Conservation (phyloP, 768 basidiomycete genomes). For the Lyophyllum decastes region DNA sequence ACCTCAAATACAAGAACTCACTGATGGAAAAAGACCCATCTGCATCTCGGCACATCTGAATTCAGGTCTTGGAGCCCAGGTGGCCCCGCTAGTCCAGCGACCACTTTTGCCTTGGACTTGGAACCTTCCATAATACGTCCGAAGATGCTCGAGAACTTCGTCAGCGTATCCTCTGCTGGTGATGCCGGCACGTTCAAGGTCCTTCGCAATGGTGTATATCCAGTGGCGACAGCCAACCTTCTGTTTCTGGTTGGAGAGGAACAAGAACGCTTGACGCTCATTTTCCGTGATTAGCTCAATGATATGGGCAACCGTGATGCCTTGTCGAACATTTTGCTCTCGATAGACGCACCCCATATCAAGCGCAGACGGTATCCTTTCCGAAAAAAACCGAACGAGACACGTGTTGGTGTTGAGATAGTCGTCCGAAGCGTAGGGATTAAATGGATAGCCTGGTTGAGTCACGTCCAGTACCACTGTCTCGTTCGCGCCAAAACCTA, state of each 20-base stretch:
- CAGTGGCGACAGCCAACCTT: constrained; percentile 23
- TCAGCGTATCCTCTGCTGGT: constrained; percentile 3
- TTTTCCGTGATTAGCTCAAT: constrained; percentile 12
- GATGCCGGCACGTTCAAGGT: constrained; percentile 6
- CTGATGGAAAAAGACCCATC: constrained; percentile 2
- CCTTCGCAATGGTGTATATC: constrained; percentile 10
- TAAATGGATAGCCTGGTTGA: constrained; percentile 8
- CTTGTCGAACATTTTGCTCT: constrained; percentile 8
- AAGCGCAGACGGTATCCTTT: constrained; percentile 6
- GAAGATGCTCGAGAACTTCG: neutral
- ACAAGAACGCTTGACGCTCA: constrained; percentile 15
- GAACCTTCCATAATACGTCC: constrained; percentile 6
- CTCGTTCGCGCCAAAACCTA: constrained; percentile 9
- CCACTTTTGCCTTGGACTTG: constrained; percentile 1
- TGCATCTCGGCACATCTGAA: constrained; percentile 5
- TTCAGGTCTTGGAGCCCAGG: constrained; percentile 2
- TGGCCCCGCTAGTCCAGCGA: neutral
- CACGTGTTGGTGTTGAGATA: neutral
- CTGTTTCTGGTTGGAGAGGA: constrained; percentile 14
- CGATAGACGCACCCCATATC: constrained; percentile 17
- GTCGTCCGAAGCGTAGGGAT: neutral
- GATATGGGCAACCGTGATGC: constrained; percentile 13
- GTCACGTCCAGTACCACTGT: constrained; percentile 16
- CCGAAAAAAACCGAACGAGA: constrained; percentile 11
- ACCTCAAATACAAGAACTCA: neutral